Conservation (phyloP, 225 moss, liverwort and hornwort genomes). For the Marchantia polymorpha region DNA sequence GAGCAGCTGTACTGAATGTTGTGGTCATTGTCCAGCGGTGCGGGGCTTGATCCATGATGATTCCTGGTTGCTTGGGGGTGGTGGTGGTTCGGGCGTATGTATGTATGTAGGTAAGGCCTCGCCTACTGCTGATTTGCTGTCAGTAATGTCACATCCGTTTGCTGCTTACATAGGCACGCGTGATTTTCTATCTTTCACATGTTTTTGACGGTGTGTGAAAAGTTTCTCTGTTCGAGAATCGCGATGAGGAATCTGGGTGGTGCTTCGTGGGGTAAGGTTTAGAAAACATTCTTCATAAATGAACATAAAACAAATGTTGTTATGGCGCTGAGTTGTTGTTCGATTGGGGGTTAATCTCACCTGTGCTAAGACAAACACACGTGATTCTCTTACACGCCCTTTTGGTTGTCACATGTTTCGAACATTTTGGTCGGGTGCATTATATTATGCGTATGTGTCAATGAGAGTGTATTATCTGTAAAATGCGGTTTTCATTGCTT, state of each 20-base stretch:
- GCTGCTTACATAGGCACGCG: not conserved
- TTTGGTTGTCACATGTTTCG: not conserved
- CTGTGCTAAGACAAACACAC: not conserved
- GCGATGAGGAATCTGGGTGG: too few species aligned
- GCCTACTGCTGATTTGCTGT: not conserved
- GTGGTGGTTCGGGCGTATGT: too few species aligned
- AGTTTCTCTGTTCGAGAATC: too few species aligned
- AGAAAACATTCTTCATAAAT: too few species aligned
- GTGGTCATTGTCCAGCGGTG: not conserved
- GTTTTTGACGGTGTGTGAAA: not conserved
- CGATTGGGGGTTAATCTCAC: too few species aligned
- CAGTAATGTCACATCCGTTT: not conserved
- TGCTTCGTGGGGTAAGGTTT: too few species aligned
- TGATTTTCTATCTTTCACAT: not conserved
- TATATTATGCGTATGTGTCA: not conserved
- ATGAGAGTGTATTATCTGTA: not conserved
- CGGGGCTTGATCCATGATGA: not conserved
- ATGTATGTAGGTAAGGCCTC: not conserved
- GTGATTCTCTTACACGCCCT: not conserved
- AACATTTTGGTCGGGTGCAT: conserved; percentile 3
- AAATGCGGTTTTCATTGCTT: not conserved
- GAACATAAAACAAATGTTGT: too few species aligned
- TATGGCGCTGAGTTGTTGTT: too few species aligned
- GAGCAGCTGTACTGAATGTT: not conserved
- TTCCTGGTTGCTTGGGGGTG: not conserved